Base-by-base conservation (phyloP, 1,284 basidiomycete species). In the Somion occarium region DNA sequence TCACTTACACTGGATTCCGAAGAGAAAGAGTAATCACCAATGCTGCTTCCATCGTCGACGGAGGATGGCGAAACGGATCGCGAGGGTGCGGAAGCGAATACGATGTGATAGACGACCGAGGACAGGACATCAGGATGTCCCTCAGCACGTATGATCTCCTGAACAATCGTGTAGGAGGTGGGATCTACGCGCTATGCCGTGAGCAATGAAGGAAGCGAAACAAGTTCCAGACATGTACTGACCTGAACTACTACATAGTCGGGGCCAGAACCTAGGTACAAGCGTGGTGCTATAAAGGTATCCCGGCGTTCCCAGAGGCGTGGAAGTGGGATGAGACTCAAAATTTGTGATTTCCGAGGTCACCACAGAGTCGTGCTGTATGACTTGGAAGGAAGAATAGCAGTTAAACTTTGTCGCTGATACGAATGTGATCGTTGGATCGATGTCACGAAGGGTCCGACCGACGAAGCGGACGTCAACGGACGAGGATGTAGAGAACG, bases 351-450 rank as follows among this genome's bases (percentile, higher is more conserved):
- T 63, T 57, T 85, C 84, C 1, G 71, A 69, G 61, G 77, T 78
- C 34, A 82, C 68, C 41, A 74, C 61, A 13, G 66, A 67, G 7
- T 73, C 76, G 47, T 74, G 72, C n/a, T 71, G 62, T 55, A 75
- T 73, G 2, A 87, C 79, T 1, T 72, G 73, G 65, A 79, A 86
- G 24, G 69, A 68, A 0, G 81, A 83, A 26, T 72, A 70, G 20
- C 82, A 79, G 13, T 64, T 62, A 18, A 80, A 67, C 2, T 67
- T 59, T 4, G 70, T 65, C 1, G 63, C 69, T 1, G 80, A 74
- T 24, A 75, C 61, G 59, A 86, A 80, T 12, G 83, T 80, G 23
- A 87, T 73, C 3, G 79, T 80, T 0, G 83, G 80, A 59, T 87
- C 80, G 57, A 87, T 83, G 46, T 71, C 65, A 13, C 67, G 66